Conservation (phyloP, 176 grass and related monocot genomes). For the Hordeum marinum region DNA sequence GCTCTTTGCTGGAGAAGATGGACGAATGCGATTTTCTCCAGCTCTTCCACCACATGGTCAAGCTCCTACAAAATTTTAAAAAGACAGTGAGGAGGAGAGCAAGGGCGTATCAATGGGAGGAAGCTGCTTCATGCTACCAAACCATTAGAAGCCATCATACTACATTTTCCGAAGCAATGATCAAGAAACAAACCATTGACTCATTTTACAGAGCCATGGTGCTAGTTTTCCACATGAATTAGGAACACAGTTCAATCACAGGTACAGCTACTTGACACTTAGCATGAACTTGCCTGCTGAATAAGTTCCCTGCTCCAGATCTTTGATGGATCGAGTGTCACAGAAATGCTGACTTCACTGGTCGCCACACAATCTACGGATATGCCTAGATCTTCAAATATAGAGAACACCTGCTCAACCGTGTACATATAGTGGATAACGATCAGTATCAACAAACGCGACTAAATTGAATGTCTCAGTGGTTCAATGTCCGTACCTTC, state of each 20-base stretch:
- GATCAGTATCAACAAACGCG: neutral
- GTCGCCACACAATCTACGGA: constrained; percentile 96
- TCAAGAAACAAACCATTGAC: neutral
- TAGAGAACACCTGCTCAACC: constrained; percentile 71
- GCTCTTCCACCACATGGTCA: constrained; percentile 84
- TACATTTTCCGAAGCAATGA: neutral
- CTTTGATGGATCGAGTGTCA: constrained; percentile 88
- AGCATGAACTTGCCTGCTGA: constrained; percentile 54
- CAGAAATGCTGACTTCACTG: constrained; percentile 93
- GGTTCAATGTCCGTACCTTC: constrained; percentile 53
- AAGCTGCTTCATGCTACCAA: neutral
- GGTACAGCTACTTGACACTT: neutral
- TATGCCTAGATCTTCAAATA: constrained; percentile 92
- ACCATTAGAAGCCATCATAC: neutral
- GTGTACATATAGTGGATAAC: neutral
- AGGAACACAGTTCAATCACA: neutral
- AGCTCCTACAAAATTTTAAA: constrained; percentile 50
- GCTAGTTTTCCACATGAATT: neutral
- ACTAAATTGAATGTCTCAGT: neutral
- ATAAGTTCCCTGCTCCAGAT: constrained; percentile 81
- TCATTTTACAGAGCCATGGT: neutral
- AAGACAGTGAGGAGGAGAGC: neutral
- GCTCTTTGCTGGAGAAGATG: constrained; percentile 87
- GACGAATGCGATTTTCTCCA: constrained; percentile 91
- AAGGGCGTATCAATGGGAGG: neutral